Conservation (phyloP, 176 grass and related monocot species). For the Oryza meridionalis region DNA sequence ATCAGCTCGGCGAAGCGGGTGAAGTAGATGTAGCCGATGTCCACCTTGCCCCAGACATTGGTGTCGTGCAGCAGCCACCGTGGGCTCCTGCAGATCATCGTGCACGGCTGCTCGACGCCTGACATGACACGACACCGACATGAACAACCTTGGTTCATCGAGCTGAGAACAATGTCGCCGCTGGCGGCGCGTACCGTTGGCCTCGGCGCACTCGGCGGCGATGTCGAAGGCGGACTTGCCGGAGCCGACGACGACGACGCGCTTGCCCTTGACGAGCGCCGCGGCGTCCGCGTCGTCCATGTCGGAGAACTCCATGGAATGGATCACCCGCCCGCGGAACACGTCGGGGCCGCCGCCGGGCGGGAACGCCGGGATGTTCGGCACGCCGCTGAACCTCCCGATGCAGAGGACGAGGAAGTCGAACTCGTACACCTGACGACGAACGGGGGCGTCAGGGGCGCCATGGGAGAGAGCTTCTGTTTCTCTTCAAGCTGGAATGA, state of each 20-base stretch:
- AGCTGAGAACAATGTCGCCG: no score
- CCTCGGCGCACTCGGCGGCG: slow-evolving; percentile 50
- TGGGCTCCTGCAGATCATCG: slow-evolving; percentile 46
- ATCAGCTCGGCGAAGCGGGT: slow-evolving; percentile 71
- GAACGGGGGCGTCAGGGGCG: no score
- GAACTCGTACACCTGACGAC: slow-evolving; percentile 37
- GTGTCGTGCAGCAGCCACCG: slow-evolving; percentile 50
- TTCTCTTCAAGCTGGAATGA: no score
- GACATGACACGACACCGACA: neutral
- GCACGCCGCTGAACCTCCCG: slow-evolving; percentile 75
- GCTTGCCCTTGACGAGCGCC: slow-evolving; percentile 52
- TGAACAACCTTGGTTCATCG: no score
- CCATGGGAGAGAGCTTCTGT: no score
- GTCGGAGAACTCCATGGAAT: slow-evolving; percentile 57
- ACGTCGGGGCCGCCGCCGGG: slow-evolving; percentile 47
- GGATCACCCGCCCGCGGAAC: slow-evolving; percentile 64
- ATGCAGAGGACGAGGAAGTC: slow-evolving; percentile 84
- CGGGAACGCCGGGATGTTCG: slow-evolving; percentile 65
- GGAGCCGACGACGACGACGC: slow-evolving; percentile 52
- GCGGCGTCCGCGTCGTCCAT: slow-evolving; percentile 49
- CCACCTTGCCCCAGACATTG: slow-evolving; percentile 37
- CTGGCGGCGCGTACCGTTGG: slow-evolving; percentile 21
- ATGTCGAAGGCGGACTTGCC: slow-evolving; percentile 53
- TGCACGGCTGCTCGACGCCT: slow-evolving; percentile 60
- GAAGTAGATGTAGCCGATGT: slow-evolving; percentile 47